Base-by-base conservation (phyloP, 2,329 filamentous ascomycete genomes). In the Salinomyces thailandicus region DNA sequence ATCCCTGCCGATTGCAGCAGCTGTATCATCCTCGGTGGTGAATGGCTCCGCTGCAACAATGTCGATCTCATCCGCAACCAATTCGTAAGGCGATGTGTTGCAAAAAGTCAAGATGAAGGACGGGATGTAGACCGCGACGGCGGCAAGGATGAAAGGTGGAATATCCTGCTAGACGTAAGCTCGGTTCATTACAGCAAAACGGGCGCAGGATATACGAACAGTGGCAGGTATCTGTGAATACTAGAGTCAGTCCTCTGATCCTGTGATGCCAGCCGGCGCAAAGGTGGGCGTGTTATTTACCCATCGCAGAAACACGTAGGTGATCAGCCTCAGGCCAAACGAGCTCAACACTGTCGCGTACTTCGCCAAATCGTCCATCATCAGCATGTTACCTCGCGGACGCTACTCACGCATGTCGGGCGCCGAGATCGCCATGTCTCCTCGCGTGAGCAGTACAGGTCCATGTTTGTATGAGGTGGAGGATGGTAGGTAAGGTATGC, bases 91-190 rank as follows among this genome's bases (percentile, higher is more conserved):
- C 19, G 44, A 43, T 4, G 55, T 58, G 27, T 54, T 45, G 7
- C 34, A 38, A 15, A 51, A 45, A 35, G 44, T 50, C 36, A 57
- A 57, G 39, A 50, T 43, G 43, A 59, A 59, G 11, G 62, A 60
- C 1, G 63, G 55, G 8, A 69, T 45, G 49, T 73, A 72, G 14
- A 69, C 44, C 15, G 56, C 58, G 27, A 69, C 50, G 3, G 62
- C 53, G 3, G 67, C 61, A 33, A 51, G 46, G 20, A 60, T 45
- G 18, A 51, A 20, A 5, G 53, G 51, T 20, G 55, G 55, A 34
- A 59, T 52, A 28, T 41, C 45, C 57, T 61, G 33, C 3, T 7
- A 2, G 13, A 26, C 5, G 35, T 54, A 24, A 51, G 52, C 41
- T 45, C 40, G 42, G 43, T 32, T 16, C 15, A 4, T 3, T 33